phyloP scores from a whole-genome alignment of 257 asterid species.

The Verbena officinalis region DNA sequence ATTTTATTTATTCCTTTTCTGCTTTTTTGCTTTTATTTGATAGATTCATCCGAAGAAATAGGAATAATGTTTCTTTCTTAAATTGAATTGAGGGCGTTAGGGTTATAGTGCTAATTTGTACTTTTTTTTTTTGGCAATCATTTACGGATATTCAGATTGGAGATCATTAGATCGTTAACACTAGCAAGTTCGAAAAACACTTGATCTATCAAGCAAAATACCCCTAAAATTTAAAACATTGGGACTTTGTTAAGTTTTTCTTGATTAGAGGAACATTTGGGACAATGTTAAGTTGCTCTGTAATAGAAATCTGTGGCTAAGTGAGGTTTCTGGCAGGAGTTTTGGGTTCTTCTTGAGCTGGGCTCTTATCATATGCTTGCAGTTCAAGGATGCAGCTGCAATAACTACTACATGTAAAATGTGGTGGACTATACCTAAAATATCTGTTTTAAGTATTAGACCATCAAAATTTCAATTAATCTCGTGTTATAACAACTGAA shows the following conservation, averaged over 20 bases:
- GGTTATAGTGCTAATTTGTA: neutral
- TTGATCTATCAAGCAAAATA: constrained; percentile 25
- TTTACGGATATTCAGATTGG: constrained; percentile 12
- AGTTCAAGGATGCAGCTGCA: neutral
- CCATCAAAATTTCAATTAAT: neutral
- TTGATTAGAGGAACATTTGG: neutral
- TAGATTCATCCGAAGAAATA: neutral
- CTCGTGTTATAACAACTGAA: constrained; percentile 2
- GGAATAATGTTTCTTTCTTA: neutral
- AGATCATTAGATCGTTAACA: neutral
- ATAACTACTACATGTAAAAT: neutral
- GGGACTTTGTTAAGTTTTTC: neutral
- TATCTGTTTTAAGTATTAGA: neutral
- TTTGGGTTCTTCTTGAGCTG: constrained; percentile 5
- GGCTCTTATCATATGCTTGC: neutral
- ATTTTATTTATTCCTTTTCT: neutral
- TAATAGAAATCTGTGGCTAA: constrained; percentile 14
- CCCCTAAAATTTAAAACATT: neutral
- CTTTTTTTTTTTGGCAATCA: too few species aligned
- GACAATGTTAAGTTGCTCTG: neutral
- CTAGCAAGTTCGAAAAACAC: neutral
- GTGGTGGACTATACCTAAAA: neutral
- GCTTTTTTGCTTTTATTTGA: neutral
- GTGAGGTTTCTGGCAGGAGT: neutral
- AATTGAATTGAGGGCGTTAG: constrained; percentile 10